Base-by-base conservation (phyloP, 2,329 filamentous ascomycete genomes). In the Gaeumannomyces tritici region DNA sequence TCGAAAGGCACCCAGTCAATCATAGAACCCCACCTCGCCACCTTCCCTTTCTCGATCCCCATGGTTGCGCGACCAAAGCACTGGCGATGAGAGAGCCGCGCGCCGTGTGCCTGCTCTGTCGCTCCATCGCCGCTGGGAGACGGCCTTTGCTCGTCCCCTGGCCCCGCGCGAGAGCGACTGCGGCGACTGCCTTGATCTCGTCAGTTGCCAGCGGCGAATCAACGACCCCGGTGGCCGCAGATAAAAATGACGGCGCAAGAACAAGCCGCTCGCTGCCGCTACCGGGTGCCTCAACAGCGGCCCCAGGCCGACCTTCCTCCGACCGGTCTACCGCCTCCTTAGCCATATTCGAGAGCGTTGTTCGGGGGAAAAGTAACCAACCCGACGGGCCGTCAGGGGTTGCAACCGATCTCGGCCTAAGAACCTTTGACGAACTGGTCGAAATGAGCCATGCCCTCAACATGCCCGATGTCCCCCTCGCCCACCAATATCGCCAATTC, bases 401-500 rank as follows among this genome's bases (percentile, higher is more conserved):
- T 24, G 61, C 65, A 5, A 31, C 55, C 58, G 11, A 24, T 2
- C 55, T 58, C 35, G 66, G 65, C 61, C 58, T 70, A 4, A 64
- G 69, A 12, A 67, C 71, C 15, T 69, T 73, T 47, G 67, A 69
- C 57, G 66, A 72, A 51, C 63, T 73, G 18, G 65, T 69, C 18
- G 66, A 63, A 63, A 66, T 74, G 56, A 66, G 69, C 51, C 65
- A 67, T 51, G 69, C 73, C 68, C 64, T 72, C 57, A 64, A 65
- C 21, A 60, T 63, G 31, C 63, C 68, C 24, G 62, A 63, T 27
- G 63, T 64, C 15, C 62, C 66, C 1, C 55, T 66, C 1, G 65
- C 67, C 4, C 62, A 62, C 5, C 69, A 69, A 33, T 72, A 70
- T 59, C 66, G 69, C 21, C 76, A 75, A 66, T 70, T 78, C 61